Conservation (phyloP, 495 filamentous ascomycete species). For the Aspergillus funiculosus region DNA sequence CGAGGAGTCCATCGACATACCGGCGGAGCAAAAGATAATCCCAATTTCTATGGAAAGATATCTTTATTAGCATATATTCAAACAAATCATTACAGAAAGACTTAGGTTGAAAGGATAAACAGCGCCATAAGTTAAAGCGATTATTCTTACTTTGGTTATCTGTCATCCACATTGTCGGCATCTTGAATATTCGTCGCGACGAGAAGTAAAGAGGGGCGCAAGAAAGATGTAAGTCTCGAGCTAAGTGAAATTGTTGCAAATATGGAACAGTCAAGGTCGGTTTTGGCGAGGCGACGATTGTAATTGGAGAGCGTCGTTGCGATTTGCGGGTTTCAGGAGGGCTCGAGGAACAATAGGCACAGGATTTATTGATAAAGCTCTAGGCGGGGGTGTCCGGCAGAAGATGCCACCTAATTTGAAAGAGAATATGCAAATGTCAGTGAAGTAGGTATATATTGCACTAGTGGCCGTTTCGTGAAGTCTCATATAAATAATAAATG, state of each 20-base stretch:
- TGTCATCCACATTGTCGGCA: conserved; percentile 88
- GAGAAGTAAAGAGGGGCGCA: no score
- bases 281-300: background rate
- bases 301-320: background rate
- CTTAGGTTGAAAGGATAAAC: no score
- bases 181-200: conserved; percentile 17
- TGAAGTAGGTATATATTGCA: no score
- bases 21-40: conserved; percentile 90
- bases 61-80: conserved; percentile 12
- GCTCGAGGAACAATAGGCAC: background rate
- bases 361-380: conserved; percentile 2
- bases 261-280: background rate
- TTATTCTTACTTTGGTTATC: conserved; percentile 80
- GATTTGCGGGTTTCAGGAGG: background rate
- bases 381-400: background rate
- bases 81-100: background rate
- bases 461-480: no score
- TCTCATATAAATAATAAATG: no score
- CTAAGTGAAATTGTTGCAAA: background rate
- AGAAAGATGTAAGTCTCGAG: no score
- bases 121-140: background rate
- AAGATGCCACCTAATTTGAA: background rate
- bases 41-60: conserved; percentile 67
- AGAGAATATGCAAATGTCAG: background rate
- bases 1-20: conserved; percentile 52